phyloP scores from a whole-genome alignment of 169 alveolate species.

The Neospora caninum region DNA sequence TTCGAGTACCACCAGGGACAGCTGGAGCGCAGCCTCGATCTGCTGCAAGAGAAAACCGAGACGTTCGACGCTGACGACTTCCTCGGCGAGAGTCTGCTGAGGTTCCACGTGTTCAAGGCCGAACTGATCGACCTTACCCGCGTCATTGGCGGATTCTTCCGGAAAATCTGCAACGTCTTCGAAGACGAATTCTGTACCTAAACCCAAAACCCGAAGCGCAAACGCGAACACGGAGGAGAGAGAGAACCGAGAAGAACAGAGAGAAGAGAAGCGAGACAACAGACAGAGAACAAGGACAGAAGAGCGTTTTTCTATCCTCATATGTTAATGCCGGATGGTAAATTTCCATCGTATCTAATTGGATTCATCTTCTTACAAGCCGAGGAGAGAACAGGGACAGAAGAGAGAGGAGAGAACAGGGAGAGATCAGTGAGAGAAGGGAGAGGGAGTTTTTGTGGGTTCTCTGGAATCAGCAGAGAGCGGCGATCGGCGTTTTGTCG shows the following conservation, averaged over 20 bases:
- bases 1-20: conserved; percentile 71
- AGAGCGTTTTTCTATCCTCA: too few species aligned
- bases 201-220: not conserved
- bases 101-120: conserved; percentile 45
- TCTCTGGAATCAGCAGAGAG: too few species aligned
- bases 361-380: too few species aligned
- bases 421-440: not conserved
- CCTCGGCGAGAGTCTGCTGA: not conserved
- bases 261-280: not conserved
- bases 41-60: conserved; percentile 55
- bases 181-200: conserved; percentile 56
- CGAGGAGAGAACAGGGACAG: not conserved
- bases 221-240: not conserved
- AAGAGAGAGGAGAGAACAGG: not conserved
- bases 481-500: too few species aligned
- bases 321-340: too few species aligned
- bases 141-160: conserved; percentile 63
- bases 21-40: conserved; percentile 66
- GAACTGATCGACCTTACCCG: conserved; percentile 60
- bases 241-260: not conserved
- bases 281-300: not conserved
- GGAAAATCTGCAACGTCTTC: conserved; percentile 62
- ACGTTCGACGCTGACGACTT: conserved; percentile 53
- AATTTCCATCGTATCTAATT: too few species aligned
- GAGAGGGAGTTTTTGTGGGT: not conserved